phyloP scores from a whole-genome alignment of 345 rosid species.

The Salix udensis region DNA sequence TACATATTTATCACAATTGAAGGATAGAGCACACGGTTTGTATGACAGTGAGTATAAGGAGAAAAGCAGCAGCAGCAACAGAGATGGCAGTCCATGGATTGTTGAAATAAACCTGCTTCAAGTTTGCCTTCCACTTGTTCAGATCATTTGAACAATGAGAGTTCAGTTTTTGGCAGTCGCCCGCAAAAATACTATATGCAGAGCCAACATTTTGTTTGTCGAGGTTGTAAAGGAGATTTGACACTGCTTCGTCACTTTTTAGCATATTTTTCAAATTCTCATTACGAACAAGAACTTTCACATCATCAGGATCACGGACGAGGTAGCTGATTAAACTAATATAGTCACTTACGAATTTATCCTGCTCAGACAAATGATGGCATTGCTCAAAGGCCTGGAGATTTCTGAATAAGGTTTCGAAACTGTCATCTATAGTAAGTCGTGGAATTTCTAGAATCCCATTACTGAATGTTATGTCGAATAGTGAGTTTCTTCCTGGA shows the following conservation, averaged over 20 bases:
- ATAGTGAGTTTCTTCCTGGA: not conserved
- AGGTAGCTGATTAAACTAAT: not conserved
- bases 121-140: conserved; percentile 18
- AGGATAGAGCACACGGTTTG: conserved; percentile 9
- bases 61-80: conserved; percentile 6
- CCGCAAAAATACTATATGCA: not conserved
- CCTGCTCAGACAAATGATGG: not conserved
- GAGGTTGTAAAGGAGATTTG: too few species aligned
- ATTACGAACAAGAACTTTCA: not conserved
- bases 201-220: not conserved
- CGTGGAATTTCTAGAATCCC: conserved; percentile 21
- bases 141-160: too few species aligned
- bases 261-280: conserved; percentile 1
- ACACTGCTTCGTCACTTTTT: not conserved
- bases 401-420: conserved; percentile 1
- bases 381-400: conserved; percentile 21
- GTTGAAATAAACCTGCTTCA: conserved; percentile 6
- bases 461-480: conserved; percentile 15
- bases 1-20: not conserved
- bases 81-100: conserved; percentile 23
- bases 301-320: conserved; percentile 1
- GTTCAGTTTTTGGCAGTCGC: not conserved
- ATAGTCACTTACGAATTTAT: not conserved
- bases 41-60: conserved; percentile 9
- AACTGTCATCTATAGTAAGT: fast-evolving